Evolutionary conservation across 805 yeast genomes (phyloP), one percentile per base, ranked within the genome.

Genomic region (Candida stauntonica): DNA sequence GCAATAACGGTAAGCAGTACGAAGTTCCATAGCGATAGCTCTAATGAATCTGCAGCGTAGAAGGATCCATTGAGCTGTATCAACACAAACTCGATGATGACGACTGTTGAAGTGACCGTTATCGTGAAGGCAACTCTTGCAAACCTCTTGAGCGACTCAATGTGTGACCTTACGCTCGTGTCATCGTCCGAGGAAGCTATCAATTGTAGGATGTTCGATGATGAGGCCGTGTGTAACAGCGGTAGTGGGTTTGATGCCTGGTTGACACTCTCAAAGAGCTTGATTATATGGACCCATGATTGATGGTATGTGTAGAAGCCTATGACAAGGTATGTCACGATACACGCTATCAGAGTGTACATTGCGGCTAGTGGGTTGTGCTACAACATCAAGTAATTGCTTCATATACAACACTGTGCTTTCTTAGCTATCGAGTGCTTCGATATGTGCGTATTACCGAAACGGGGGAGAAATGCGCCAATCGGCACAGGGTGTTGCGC

Each of bases 11-110:
- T 23, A 3, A 29, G 5, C 5, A 47, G 29, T 13, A 40, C 18
- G 4, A 38, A 8, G 17, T 46, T 35, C 52, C 55, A 52, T 3
- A 48, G 31, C 7, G 9, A 14, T 12, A 18, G 26, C 16, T 44
- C 44, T 6, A 32, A 24, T 5, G 42, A 40, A 13, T 27, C 26
- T 7, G 26, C 35, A 12, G 35, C 45, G 12, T n/a, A n/a, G n/a
- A 43, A 31, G 8, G 39, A 30, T 4, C 34, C 27, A 17, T 44
- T 35, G n/a, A 52, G 36, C 32, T 48, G 53, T n/a, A 47, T 39
- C 12, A 54, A 44, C 7, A 54, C 47, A 29, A 54, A 49, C 23
- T 54, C 55, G 24, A 52, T 47, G 21, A 51, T 45, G 3, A 49
- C 21, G 8, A 54, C 36, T 5, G 49, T 47, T 2, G 42, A 29